phyloP scores from a whole-genome alignment of 345 rosid genomes.

The Garcia nutans region DNA sequence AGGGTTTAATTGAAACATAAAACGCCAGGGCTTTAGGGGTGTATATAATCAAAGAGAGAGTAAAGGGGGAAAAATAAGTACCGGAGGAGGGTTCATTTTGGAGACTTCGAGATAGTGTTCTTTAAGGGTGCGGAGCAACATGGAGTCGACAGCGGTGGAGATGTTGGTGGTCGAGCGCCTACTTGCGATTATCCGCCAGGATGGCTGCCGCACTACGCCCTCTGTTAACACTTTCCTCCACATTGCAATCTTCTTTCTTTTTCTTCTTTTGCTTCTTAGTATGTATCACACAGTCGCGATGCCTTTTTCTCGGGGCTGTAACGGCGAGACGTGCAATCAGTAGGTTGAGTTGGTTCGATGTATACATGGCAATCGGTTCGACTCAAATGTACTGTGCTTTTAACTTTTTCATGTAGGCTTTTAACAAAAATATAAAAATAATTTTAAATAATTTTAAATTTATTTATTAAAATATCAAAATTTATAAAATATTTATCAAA shows the following conservation, averaged over 20 bases:
- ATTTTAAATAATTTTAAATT: too few species aligned
- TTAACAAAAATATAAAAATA: too few species aligned
- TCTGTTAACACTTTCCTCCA: constrained; percentile 46
- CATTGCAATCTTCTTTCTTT: constrained; percentile 13
- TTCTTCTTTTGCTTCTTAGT: too few species aligned
- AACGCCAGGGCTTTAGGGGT: not conserved
- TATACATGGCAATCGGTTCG: too few species aligned
- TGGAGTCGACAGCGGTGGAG: constrained; percentile 62
- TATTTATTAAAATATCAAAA: too few species aligned
- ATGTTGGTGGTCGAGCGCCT: constrained; percentile 29
- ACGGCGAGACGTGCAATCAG: too few species aligned
- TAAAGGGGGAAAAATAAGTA: constrained; percentile 13
- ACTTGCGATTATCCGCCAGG: constrained; percentile 32
- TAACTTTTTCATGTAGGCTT: too few species aligned
- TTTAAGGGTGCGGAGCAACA: constrained; percentile 84
- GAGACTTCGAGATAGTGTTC: constrained; percentile 87
- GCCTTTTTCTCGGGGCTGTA: too few species aligned
- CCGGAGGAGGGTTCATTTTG: constrained; percentile 94
- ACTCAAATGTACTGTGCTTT: too few species aligned
- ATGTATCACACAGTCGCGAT: too few species aligned
- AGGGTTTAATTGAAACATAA: not conserved
- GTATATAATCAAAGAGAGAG: not conserved
- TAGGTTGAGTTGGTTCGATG: too few species aligned
- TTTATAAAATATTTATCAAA: too few species aligned
- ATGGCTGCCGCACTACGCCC: constrained; percentile 33